phyloP scores from a whole-genome alignment of 2,329 filamentous ascomycete species.

The Fusarium sarcochroum region DNA sequence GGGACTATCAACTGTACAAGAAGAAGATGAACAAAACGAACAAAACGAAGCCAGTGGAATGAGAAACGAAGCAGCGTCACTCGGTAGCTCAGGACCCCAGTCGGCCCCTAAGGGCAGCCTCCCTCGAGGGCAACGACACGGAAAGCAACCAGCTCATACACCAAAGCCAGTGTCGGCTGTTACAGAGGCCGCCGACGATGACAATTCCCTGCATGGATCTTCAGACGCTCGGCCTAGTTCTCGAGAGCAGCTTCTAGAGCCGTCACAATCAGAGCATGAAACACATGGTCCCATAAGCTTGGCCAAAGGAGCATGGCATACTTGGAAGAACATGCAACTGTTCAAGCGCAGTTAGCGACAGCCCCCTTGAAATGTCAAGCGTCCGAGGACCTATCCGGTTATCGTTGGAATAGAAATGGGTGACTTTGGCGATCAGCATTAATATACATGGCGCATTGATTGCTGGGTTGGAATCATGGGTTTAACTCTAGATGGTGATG shows the following conservation, averaged over 20 bases:
- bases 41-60: background rate
- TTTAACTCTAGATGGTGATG: conserved; percentile 31
- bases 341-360: background rate
- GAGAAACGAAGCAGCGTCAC: background rate
- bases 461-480: conserved; percentile 20
- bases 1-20: background rate
- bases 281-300: background rate
- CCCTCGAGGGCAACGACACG: background rate
- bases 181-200: background rate
- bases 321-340: background rate
- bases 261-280: background rate
- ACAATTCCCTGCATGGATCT: background rate
- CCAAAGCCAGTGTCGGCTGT: background rate
- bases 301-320: background rate
- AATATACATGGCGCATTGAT: conserved; percentile 21
- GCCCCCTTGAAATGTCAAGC: background rate
- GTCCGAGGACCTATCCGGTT: background rate
- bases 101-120: background rate
- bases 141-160: background rate
- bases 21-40: conserved; percentile 5
- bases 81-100: background rate
- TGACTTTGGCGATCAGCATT: conserved; percentile 9
- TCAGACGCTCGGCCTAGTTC: background rate
- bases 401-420: conserved; percentile 1
- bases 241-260: background rate